Evolutionary conservation across 192 early-diverging fungal genomes (phyloP).

Genomic region (Rhizoclosmatium sp.): DNA sequence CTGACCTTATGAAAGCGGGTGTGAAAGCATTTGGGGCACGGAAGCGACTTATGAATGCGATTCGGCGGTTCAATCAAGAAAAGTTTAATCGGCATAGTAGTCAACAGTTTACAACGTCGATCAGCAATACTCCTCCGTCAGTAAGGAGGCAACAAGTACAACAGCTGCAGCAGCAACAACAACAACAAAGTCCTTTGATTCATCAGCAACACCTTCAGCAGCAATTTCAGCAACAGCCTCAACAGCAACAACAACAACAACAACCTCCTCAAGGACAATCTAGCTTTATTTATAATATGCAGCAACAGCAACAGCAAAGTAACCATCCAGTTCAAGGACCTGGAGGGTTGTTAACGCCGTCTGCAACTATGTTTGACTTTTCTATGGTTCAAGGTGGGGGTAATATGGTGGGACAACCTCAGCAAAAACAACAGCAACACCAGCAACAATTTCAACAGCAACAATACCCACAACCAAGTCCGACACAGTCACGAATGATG

Average conservation of each 20-base stretch:
- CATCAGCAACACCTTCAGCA: conserved; percentile 5
- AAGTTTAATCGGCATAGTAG: conserved; percentile 22
- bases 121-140: not conserved
- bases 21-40: conserved; percentile 61
- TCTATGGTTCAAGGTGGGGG: not conserved
- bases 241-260: conserved; percentile 6
- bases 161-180: not conserved
- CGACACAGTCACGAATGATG: not conserved
- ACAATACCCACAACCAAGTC: conserved; percentile 25
- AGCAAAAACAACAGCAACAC: conserved; percentile 13
- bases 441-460: not conserved
- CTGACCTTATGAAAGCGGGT: conserved; percentile 58
- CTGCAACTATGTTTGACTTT: conserved; percentile 33
- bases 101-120: conserved; percentile 18
- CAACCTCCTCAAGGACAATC: not conserved
- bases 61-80: conserved; percentile 48
- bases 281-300: conserved; percentile 11
- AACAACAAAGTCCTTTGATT: not conserved
- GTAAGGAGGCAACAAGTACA: not conserved
- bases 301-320: conserved; percentile 3
- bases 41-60: conserved; percentile 56
- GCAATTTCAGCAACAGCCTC: not conserved
- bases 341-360: conserved; percentile 21
- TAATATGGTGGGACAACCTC: not conserved
- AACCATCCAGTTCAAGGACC: not conserved